Evolutionary conservation across 805 yeast species (phyloP), one percentile per base, ranked within the genome.

Genomic region (Dipodascus geniculatus): DNA sequence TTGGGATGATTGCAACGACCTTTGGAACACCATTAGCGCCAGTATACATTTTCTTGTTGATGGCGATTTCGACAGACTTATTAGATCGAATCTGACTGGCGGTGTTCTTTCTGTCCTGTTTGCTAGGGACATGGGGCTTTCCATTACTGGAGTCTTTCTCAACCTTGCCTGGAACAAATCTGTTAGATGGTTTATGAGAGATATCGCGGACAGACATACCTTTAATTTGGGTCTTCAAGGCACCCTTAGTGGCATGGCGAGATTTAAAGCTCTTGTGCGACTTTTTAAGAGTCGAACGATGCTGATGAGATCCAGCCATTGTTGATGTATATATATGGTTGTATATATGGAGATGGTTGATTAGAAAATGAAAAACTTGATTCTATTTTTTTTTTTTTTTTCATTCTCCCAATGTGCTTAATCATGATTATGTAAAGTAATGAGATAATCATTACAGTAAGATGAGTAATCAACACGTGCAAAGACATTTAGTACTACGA

Each of bases 181-280:
- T 11, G 22, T 23, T 23, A 48, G 14, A 19, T 14, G 22, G 6
- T 48, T 22, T 9, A 14, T 48, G 17, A 9, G 49, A 62, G 58
- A 38, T n/a, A 38, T 38, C 6, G 11, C 6, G 19, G 20, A 38
- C 14, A 11, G 20, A 28, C 44, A 38, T 38, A 38, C 44, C 44
- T 57, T 72, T 90, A 62, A 73, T 74, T 55, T 80, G 74, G 58
- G 87, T 86, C 65, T 89, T 95, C 63, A 91, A 68, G 35, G 89
- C 80, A 56, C 96, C 85, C 65, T 93, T 93, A 14, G 95, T 80
- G 20, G 96, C 79, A 73, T 93, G 99, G 65, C 83, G 85, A 1
- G 96, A 80, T 67, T 93, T 95, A 76, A 88, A 95, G 8, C 90
- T 78, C 71, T 93, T 93, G 63, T 91, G 96, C 50, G 82, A 82